Base-by-base conservation (phyloP, 2,329 filamentous ascomycete species). In the Alternaria triticimaculans region DNA sequence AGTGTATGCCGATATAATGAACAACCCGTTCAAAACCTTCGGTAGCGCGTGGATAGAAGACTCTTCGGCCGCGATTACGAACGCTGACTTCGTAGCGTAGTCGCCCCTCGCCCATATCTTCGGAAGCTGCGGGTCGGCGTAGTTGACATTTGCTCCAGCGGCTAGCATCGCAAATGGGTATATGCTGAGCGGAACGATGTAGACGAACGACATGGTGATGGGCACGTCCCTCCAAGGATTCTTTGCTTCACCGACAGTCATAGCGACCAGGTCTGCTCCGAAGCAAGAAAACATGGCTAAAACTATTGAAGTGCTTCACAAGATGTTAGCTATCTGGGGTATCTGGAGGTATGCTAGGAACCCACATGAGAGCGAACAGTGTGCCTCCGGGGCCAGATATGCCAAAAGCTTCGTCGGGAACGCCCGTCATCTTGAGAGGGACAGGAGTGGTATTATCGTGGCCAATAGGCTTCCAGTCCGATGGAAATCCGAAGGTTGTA, bases 201-300 rank as follows among this genome's bases (percentile, higher is more conserved):
- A 78, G 41, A 78, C 75, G 56, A 77, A 78, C 1, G 73, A 72
- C 64, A 76, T 75, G 10, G 72, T 73, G 9, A 64, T 58, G 4
- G 76, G 76, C 15, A 79, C 65, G 54, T 78, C 75, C 48, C 64
- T 72, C 41, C 66, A 74, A 25, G 76, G 75, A 8, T 71, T 58
- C 57, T 70, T 71, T 3, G 76, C 72, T 60, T 79, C 76, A 6
- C 73, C 76, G 12, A 73, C 73, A 21, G 76, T 76, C 56, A 78
- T 74, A 7, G 76, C 63, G 10, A 75, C 70, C 15, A 75, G 72
- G 26, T 78, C 76, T 10, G 71, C 73, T 18, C 76, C 76, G 50
- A 72, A 66, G 51, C 73, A 78, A 23, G 75, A 71, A 53, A 78
- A 78, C 68, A 78, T 78, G 14, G 75, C 73, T 7, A 74, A 49